Conservation (phyloP, 177 flowering plant species). For the Telopea speciosissima region DNA sequence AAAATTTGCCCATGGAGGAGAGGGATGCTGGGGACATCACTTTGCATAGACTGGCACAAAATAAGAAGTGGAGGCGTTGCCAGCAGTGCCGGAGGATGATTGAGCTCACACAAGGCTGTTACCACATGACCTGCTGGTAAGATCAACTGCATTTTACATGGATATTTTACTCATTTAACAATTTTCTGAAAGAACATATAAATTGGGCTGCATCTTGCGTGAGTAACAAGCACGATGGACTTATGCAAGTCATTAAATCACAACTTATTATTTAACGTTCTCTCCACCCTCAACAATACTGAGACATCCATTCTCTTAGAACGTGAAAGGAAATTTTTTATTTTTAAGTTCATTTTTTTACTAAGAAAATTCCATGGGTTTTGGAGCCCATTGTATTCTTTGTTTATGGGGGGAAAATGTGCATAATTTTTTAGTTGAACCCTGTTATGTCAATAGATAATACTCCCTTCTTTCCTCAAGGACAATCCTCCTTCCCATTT, state of each 20-base stretch:
- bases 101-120: constrained; percentile 76
- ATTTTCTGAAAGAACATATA: neutral
- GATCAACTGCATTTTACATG: constrained; percentile 9
- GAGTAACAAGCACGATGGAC: neutral
- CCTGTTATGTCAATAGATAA: too few relatives aligned
- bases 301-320: neutral
- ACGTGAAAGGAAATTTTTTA: neutral
- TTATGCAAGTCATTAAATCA: too few relatives aligned
- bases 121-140: constrained; percentile 90
- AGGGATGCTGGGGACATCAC: constrained; percentile 64
- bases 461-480: too few relatives aligned
- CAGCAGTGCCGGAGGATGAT: constrained; percentile 79
- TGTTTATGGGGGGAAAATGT: too few relatives aligned
- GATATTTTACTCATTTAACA: neutral
- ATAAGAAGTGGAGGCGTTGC: constrained; percentile 74
- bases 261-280: too few relatives aligned
- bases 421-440: too few relatives aligned
- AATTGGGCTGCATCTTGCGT: too few relatives aligned
- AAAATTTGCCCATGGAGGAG: constrained; percentile 59
- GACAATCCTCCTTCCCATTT: too few relatives aligned
- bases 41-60: constrained; percentile 55
- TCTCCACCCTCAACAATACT: too few relatives aligned
- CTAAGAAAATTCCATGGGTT: too few relatives aligned
- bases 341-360: too few relatives aligned
- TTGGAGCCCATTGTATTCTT: too few relatives aligned